Evolutionary conservation across 805 yeast species (phyloP), one percentile per base, ranked within the genome.

Genomic region (Maudiozyma serrabonitensis): DNA sequence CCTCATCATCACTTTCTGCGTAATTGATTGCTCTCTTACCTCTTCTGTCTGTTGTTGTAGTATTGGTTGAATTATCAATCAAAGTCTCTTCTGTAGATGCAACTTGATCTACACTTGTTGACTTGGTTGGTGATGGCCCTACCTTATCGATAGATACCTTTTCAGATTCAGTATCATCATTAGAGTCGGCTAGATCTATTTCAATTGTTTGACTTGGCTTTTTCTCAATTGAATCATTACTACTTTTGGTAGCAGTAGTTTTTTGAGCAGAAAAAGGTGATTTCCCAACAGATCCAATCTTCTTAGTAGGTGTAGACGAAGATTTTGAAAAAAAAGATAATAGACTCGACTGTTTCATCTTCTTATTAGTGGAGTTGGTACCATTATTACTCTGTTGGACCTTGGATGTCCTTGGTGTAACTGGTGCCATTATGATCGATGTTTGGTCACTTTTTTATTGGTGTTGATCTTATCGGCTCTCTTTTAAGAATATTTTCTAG

Each of bases 1-100:
- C 73, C 4, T 68, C 72, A 38, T 67, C 73, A 41, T 67, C 63
- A 13, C 62, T 47, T 55, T 72, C 77, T 1, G 64, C 58, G 49
- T 72, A 72, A 43, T 59, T 65, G 5, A 70, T 52, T 13, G n/a
- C 50, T 48, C 56, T 66, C 51, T 63, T 63, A 16, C 26, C n/a
- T 43, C 54, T 54, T 50, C 59, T 54, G 15, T 9, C 28, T 7
- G 42, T 31, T 11, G 19, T 6, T n/a, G n/a, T n/a, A 13, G n/a
- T 3, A 3, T 35, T 32, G 4, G 45, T 6, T 16, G 38, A 21
- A 13, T 23, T 21, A 6, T 25, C 40, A 6, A 39, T 21, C 15
- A 21, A 11, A 39, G 41, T n/a, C 6, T 39, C 41, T 9, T 39
- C 26, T 15, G 38, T 4, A n/a, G n/a, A 34, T 12, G 6, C n/a